Evolutionary conservation across 768 basidiomycete genomes (phyloP).

Genomic region (Tubosaeta sp.): DNA sequence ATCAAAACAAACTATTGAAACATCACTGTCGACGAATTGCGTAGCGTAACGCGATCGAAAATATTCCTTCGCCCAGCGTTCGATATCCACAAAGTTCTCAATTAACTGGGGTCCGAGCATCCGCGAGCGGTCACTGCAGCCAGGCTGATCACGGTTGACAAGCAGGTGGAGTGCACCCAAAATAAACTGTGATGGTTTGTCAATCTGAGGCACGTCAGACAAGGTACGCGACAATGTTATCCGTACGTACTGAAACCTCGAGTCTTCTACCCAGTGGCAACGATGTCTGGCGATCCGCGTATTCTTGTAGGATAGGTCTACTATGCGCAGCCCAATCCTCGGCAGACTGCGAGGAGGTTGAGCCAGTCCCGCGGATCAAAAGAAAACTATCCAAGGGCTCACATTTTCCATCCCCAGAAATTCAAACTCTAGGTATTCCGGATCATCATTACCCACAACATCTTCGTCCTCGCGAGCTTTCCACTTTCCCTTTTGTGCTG

Average conservation of each 20-base stretch:
- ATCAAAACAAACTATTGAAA: slow-evolving; percentile 17
- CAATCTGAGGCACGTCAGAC: slow-evolving; percentile 16
- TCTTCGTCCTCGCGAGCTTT: neutral
- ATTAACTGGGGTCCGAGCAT: slow-evolving; percentile 28
- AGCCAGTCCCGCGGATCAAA: neutral
- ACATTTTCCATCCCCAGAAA: neutral
- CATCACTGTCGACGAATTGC: slow-evolving; percentile 11
- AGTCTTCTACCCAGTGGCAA: slow-evolving; percentile 24
- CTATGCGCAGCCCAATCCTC: slow-evolving; percentile 23
- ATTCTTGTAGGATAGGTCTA: slow-evolving; percentile 22
- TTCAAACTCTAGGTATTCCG: slow-evolving; percentile 1
- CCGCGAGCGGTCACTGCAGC: slow-evolving; percentile 11
- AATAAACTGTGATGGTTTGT: slow-evolving; percentile 23
- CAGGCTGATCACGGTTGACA: slow-evolving; percentile 22
- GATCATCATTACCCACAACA: neutral
- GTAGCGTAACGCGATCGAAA: slow-evolving; percentile 20
- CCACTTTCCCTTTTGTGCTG: slow-evolving; percentile 15
- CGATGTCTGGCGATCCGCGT: slow-evolving; percentile 24
- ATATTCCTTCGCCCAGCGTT: slow-evolving; percentile 26
- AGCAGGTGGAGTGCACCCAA: slow-evolving; percentile 26
- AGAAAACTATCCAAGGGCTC: neutral
- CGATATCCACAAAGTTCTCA: slow-evolving; percentile 29
- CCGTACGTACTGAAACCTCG: slow-evolving; percentile 20
- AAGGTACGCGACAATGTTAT: neutral
- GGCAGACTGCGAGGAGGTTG: slow-evolving; percentile 7